Conservation (phyloP, 305 asterid species). For the Euphrasia arctica region DNA sequence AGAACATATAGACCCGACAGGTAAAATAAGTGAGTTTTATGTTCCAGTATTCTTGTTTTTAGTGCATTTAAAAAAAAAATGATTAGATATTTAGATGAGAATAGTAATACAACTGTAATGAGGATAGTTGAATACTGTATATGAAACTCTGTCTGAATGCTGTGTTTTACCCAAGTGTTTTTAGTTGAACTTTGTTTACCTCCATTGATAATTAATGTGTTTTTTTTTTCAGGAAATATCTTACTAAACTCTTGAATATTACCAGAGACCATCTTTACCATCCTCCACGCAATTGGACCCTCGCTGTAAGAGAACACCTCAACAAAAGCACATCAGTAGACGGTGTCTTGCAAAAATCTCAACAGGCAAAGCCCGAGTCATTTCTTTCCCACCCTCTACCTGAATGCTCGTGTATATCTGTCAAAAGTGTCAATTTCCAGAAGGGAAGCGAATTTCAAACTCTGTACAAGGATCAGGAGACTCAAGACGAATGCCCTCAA, state of each 20-base stretch:
- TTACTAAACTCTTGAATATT: constrained; percentile 57
- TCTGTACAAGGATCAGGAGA: constrained; percentile 48
- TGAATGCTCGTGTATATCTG: constrained; percentile 71
- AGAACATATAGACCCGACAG: constrained; percentile 92
- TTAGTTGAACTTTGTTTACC: constrained; percentile 14
- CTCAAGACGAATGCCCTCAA: constrained; percentile 66
- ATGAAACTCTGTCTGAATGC: no score
- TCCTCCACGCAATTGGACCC: constrained; percentile 89
- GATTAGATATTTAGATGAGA: not conserved
- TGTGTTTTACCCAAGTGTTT: not conserved
- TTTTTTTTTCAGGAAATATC: constrained; percentile 60
- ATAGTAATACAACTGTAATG: not conserved
- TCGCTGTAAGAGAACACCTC: constrained; percentile 70
- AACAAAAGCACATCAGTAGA: constrained; percentile 72
- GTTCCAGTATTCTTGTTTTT: not conserved
- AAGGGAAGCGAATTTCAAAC: constrained; percentile 38
- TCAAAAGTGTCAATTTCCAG: constrained; percentile 42
- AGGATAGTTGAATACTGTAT: not conserved
- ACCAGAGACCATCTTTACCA: constrained; percentile 71
- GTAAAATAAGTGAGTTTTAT: constrained; percentile 33
- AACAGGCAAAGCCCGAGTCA: constrained; percentile 42
- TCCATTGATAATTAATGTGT: constrained; percentile 12
- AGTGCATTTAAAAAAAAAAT: not conserved
- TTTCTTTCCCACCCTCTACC: constrained; percentile 93
- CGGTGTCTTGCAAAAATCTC: constrained; percentile 52